Base-by-base conservation (phyloP, 352 stramenopile species). In the Phytophthora crassamura region DNA sequence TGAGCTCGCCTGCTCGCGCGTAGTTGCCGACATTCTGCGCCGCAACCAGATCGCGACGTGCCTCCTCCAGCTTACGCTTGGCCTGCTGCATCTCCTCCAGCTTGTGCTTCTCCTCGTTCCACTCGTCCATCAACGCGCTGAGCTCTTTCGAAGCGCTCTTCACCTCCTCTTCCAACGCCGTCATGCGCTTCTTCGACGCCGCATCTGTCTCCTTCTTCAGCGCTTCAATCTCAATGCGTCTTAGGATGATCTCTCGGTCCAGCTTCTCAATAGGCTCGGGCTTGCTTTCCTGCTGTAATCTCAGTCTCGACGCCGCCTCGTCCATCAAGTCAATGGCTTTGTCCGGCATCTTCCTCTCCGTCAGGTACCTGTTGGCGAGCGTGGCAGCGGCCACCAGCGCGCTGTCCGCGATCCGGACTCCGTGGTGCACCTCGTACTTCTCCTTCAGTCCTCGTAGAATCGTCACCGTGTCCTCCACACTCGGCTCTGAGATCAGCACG, bases 301-400 rank as follows among this genome's bases (percentile, higher is more conserved):
- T 75, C 30, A 96, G 59, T 2, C 84, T 72, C 33, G 78, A 90
- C 61, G 93, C 95, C 9, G 94, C 93, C 75, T 98, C 94, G 54
- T 99, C 97, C 59, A 99, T 84, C 32, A 99, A 74, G 70, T 99
- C 97, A 60, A 99, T 98, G 0, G 96, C 96, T 57, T 98, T 99
- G 58, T 99, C 97, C 0, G 97, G 97, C 76, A 99, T 90, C 74
- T 98, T 98, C 51, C 95, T 79, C 73, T 98, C 93, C 5, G 82
- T 95, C 55, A 99, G 71, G 69, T 78, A 91, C 30, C 97, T 86
- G 66, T 99, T 88, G 7, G 90, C 95, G 9, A 99, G 78, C 53
- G 95, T 97, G 9, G 97, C 96, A 8, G 97, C 97, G 15, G 96
- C 82, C 8, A 99, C 83, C 3, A 99, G 77, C 14, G 96, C 93